These are phyloP conservation scores for Chalciporus sp. DNA, from an alignment of 1,284 basidiomycete genomes.

Conservation along the genomic window DNA sequence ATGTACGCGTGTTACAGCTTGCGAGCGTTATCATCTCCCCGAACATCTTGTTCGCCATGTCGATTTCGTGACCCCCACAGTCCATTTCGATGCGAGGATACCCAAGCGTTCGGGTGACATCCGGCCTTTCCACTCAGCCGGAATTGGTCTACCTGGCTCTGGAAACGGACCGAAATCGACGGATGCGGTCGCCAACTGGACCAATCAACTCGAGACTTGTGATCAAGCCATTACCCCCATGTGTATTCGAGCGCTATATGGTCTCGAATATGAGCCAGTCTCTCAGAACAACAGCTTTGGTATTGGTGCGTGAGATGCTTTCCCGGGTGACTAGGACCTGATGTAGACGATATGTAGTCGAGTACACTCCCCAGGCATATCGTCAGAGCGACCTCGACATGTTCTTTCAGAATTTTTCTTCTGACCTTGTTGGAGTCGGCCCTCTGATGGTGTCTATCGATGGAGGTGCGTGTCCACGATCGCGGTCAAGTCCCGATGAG, in stretches of 20 bases:
- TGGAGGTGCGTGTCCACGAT: constrained; percentile 39
- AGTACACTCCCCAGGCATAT: constrained; percentile 53
- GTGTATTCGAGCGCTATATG: constrained; percentile 45
- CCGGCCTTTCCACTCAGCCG: constrained; percentile 10
- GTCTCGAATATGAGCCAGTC: constrained; percentile 37
- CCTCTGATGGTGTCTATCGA: constrained; percentile 44
- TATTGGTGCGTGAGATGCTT: constrained; percentile 40
- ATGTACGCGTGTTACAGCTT: constrained; percentile 33
- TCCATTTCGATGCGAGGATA: constrained; percentile 41
- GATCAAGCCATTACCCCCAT: constrained; percentile 45
- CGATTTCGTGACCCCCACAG: constrained; percentile 49
- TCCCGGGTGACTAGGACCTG: background rate
- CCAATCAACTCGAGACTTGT: constrained; percentile 39
- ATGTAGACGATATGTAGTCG: constrained; percentile 36
- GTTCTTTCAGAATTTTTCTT: constrained; percentile 44
- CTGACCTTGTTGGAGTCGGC: constrained; percentile 35
- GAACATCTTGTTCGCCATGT: constrained; percentile 43
- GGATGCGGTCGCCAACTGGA: constrained; percentile 29
- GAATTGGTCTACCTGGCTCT: constrained; percentile 31
- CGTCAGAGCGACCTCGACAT: constrained; percentile 47
- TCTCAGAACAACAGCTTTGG: constrained; percentile 50
- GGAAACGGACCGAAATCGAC: constrained; percentile 41
- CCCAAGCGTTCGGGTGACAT: constrained; percentile 15
- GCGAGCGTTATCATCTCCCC: constrained; percentile 41
- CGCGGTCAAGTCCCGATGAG: no score